Evolutionary conservation across 2,329 filamentous ascomycete species (phyloP).

Genomic region (Botrytis elliptica): DNA sequence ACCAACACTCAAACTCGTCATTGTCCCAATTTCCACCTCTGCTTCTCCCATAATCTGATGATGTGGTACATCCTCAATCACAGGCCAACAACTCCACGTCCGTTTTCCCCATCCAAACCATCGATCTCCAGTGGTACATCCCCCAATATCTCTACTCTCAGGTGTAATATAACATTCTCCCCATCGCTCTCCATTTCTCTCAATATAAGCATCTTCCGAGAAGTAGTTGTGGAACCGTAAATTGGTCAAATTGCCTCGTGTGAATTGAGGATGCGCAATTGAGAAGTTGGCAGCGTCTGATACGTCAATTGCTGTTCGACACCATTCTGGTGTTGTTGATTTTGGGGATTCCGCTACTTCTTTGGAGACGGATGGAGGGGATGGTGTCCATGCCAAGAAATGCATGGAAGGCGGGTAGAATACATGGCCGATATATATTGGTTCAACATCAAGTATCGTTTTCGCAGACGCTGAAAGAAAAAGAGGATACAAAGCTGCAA

Average conservation of each 20-base stretch:
- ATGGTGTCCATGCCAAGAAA: constrained; percentile 34
- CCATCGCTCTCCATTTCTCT: constrained; percentile 29
- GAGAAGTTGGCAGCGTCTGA: constrained; percentile 28
- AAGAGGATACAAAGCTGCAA: not conserved
- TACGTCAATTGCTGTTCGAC: constrained; percentile 29
- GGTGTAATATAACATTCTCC: constrained; percentile 35
- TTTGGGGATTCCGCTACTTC: not conserved
- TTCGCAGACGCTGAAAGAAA: not conserved
- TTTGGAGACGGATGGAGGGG: not conserved
- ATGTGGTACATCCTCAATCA: constrained; percentile 8
- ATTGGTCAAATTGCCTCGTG: constrained; percentile 24
- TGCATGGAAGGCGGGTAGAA: constrained; percentile 36
- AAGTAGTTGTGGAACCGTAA: constrained; percentile 34
- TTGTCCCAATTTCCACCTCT: not conserved
- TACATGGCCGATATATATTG: constrained; percentile 36
- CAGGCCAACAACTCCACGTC: constrained; percentile 32
- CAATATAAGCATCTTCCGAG: constrained; percentile 28
- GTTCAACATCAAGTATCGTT: constrained; percentile 24
- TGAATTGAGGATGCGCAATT: constrained; percentile 17
- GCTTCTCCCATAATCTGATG: not conserved
- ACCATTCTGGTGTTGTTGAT: constrained; percentile 29
- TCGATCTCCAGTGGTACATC: constrained; percentile 29
- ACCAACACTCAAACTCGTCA: constrained; percentile 8
- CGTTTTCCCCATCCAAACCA: constrained; percentile 31
- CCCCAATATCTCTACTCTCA: constrained; percentile 29